phyloP scores from a whole-genome alignment of 306 rosid species.

The Alnus glutinosa region DNA sequence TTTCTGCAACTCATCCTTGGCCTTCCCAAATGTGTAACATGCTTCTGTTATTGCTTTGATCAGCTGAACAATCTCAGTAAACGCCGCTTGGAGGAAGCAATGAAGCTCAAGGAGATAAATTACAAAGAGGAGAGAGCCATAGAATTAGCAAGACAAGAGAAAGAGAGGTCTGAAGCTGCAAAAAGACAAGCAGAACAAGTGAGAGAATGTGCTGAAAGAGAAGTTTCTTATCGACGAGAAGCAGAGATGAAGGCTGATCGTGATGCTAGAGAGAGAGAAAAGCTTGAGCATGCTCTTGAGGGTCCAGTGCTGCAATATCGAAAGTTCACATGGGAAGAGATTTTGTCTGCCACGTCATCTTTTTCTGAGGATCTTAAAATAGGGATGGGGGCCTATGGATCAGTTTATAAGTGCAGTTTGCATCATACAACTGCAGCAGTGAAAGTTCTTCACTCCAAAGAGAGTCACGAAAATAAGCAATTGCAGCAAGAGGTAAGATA shows the following conservation, averaged over 20 bases:
- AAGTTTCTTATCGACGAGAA: conserved; percentile 63
- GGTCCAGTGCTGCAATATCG: conserved; percentile 60
- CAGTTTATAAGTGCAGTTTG: conserved; percentile 76
- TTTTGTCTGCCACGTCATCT: conserved; percentile 75
- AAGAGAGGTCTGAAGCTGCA: conserved; percentile 60
- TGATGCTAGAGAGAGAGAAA: conserved; percentile 65
- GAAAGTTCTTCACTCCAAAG: conserved; percentile 73
- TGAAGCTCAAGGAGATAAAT: conserved; percentile 59
- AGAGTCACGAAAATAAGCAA: conserved; percentile 53
- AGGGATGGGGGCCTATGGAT: conserved; percentile 88
- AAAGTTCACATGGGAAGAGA: conserved; percentile 79
- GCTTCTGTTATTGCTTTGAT: conserved; percentile 26
- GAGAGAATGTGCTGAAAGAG: conserved; percentile 68
- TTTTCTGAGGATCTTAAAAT: conserved; percentile 81
- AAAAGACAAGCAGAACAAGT: conserved; percentile 55
- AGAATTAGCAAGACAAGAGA: conserved; percentile 53
- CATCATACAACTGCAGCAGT: conserved; percentile 91
- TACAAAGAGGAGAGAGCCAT: conserved; percentile 58
- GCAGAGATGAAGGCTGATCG: conserved; percentile 62
- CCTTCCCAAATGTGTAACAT: conserved; percentile 30
- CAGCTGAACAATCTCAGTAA: conserved; percentile 62
- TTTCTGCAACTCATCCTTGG: background rate
- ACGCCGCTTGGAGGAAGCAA: conserved; percentile 53
- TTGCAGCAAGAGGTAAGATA: conserved; percentile 82
- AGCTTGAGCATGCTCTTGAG: conserved; percentile 65